These are phyloP conservation scores for Phaeotremella fagi DNA, from an alignment of 768 basidiomycete species.

Conservation along the genomic window DNA sequence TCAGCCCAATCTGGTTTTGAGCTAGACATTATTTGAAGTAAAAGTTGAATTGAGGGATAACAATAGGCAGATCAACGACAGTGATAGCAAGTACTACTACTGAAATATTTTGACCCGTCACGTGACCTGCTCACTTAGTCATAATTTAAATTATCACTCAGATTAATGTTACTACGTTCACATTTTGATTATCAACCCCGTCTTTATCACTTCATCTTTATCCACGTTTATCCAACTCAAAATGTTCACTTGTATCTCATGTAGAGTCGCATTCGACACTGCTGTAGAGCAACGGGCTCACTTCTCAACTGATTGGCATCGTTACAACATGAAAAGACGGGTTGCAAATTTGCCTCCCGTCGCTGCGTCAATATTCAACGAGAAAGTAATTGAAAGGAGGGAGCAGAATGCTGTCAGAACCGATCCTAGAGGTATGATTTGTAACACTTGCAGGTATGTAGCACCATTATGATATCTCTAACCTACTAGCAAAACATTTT, in stretches of 20 bases:
- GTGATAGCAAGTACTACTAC: too few species aligned
- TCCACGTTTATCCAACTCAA: constrained; percentile 6
- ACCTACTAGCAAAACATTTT: constrained; percentile 70
- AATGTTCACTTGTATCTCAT: constrained; percentile 84
- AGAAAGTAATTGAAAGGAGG: constrained; percentile 76
- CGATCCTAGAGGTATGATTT: constrained; percentile 58
- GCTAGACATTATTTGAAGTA: too few species aligned
- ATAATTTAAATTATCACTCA: too few species aligned
- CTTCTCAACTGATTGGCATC: constrained; percentile 89
- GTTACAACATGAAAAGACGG: constrained; percentile 96
- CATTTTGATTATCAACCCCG: too few species aligned
- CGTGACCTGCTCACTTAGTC: too few species aligned
- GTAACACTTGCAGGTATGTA: constrained; percentile 78
- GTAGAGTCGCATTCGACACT: constrained; percentile 76
- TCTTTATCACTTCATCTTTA: too few species aligned
- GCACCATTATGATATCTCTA: constrained; percentile 1
- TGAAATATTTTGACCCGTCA: too few species aligned
- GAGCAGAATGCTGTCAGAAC: constrained; percentile 68
- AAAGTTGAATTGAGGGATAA: too few species aligned
- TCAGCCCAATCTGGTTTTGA: background rate
- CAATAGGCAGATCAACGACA: too few species aligned
- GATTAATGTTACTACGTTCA: too few species aligned
- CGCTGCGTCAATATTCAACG: constrained; percentile 68
- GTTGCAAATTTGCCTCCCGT: constrained; percentile 86
- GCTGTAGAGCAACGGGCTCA: constrained; percentile 82